Conservation (phyloP, 345 rosid species). For the Excoecaria cochinchinensis region DNA sequence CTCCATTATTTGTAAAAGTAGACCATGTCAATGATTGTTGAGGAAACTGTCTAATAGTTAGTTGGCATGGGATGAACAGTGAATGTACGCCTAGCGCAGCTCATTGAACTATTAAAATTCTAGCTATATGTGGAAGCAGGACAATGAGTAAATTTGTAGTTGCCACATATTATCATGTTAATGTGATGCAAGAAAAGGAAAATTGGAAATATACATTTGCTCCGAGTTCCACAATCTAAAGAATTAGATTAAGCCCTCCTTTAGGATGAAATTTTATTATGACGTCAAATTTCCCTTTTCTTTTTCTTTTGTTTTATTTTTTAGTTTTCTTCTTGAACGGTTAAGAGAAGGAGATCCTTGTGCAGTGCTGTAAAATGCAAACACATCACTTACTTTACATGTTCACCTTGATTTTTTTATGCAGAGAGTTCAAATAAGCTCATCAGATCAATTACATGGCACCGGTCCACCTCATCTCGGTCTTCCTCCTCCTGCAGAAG, state of each 20-base stretch:
- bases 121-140: background rate
- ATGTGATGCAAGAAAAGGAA: background rate
- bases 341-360: background rate
- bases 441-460: constrained; percentile 31
- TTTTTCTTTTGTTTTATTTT: background rate
- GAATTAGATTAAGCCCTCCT: too few species aligned
- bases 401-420: constrained; percentile 1
- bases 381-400: background rate
- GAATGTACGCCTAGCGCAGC: background rate
- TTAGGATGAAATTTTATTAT: background rate
- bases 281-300: background rate
- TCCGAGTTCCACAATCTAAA: too few species aligned
- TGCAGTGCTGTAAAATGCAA: background rate
- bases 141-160: background rate
- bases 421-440: constrained; percentile 44
- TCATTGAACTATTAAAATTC: background rate
- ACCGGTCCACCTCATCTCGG: constrained; percentile 29
- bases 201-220: too few species aligned
- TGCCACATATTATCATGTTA: background rate
- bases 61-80: background rate
- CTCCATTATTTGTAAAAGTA: background rate
- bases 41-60: background rate
- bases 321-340: background rate
- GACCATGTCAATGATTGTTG: background rate
- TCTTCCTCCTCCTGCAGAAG: constrained; percentile 36